phyloP scores from a whole-genome alignment of 129 eudicot genomes.

The Pittosporum tobira region DNA sequence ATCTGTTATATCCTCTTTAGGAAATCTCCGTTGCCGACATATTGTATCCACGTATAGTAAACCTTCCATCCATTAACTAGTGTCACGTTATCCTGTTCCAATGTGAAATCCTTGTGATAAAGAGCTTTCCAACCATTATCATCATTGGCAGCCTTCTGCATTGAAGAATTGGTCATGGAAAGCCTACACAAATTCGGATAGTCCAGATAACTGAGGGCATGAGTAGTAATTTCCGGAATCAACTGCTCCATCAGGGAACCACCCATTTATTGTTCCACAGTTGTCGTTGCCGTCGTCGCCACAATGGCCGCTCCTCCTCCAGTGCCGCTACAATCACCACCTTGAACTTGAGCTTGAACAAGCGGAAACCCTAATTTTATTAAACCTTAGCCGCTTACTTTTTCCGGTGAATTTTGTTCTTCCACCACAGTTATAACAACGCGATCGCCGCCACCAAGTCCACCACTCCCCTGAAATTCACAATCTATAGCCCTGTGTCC shows the following conservation, averaged over 20 bases:
- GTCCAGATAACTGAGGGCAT: slow-evolving; percentile 87
- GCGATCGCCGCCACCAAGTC: too few relatives aligned
- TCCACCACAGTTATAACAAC: too few relatives aligned
- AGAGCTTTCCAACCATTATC: slow-evolving; percentile 94
- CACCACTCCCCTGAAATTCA: too few relatives aligned
- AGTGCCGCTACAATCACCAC: slow-evolving; percentile 36
- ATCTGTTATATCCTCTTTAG: too few relatives aligned
- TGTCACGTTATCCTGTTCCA: slow-evolving; percentile 55
- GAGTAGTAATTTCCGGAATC: slow-evolving; percentile 87
- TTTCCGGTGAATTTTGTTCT: too few relatives aligned
- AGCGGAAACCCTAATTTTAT: too few relatives aligned
- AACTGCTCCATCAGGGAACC: slow-evolving; percentile 95
- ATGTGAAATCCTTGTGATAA: slow-evolving; percentile 88
- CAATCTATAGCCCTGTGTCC: too few relatives aligned
- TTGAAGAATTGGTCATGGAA: slow-evolving; percentile 75
- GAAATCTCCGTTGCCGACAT: slow-evolving; percentile 69
- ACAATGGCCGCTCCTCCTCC: slow-evolving; percentile 19
- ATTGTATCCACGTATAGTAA: slow-evolving; percentile 86
- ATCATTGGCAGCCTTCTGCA: slow-evolving; percentile 90
- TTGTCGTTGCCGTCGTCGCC: slow-evolving; percentile 37
- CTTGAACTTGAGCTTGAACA: too few relatives aligned
- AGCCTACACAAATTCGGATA: slow-evolving; percentile 76
- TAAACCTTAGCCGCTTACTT: too few relatives aligned
- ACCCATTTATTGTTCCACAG: slow-evolving; percentile 48
- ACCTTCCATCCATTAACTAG: slow-evolving; percentile 94